Evolutionary conservation across 108 stramenopile genomes (phyloP), one percentile per base, ranked within the genome.

Genomic region (Skeletonema tropicum): DNA sequence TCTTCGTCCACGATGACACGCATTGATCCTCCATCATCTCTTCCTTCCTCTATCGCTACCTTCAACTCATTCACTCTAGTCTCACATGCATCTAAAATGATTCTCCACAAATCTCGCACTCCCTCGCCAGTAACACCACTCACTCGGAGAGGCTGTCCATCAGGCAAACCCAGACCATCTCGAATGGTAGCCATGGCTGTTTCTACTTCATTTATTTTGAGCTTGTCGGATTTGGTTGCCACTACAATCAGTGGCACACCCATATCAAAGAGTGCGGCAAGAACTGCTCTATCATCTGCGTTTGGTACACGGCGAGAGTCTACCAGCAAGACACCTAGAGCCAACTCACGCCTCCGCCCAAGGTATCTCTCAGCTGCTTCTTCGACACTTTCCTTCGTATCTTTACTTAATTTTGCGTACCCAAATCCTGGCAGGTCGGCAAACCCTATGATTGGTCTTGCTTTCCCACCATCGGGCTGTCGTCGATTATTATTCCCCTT

Each of bases 361-460:
- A 98, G 77, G 80, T 98, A 98, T 42, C 84, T 71, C 71, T 92
- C 94, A 46, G 92, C 92, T 3, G 93, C 84, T 49, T 71, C 81
- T 70, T 93, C 89, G 3, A 98, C 91, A 41, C 79, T 76, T 66
- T 92, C 89, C 70, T 97, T 89, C 12, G 68, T 76, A 29, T 91
- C 94, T 73, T 97, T 96, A 62, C 77, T 75, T 31, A 98, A 65
- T 72, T 94, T 97, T 9, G 97, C 97, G 85, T 95, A 98, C 23
- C 97, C 97, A 77, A 97, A 98, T 3, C 97, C 97, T n/a, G 97
- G 97, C 10, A 98, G 75, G 68, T 98, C 97, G 25, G 89, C 93
- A 68, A 97, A 92, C 59, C 92, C 94, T 66, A 94, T 68, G 19
- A 92, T 57, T 2, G 82, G 82, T 19, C 72, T 83, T 2, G 62